Percentiles rank a stretch among this genome's conserved stretches.
These are phyloP conservation scores for Stylonectria norvegica DNA, from an alignment of 2,329 filamentous ascomycete species.

Conservation along the genomic window DNA sequence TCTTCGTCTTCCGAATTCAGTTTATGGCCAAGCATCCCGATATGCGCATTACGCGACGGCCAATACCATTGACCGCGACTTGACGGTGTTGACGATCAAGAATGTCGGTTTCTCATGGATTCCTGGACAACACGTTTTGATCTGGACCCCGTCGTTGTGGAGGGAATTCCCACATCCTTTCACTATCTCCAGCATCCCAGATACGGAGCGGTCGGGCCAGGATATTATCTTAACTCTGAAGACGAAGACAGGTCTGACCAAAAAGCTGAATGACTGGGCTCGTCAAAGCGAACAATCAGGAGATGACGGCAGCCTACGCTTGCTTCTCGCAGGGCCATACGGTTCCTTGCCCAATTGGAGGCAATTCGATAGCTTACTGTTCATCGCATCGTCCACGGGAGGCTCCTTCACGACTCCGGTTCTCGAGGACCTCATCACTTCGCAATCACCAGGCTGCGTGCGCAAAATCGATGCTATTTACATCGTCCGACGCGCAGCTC, in stretches of 20 bases:
- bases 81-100: slow-evolving; percentile 19
- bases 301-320: slow-evolving; percentile 11
- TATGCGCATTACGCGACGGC: slow-evolving; percentile 19
- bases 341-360: slow-evolving; percentile 21
- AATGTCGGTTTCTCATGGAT: slow-evolving; percentile 22
- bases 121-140: slow-evolving; percentile 25
- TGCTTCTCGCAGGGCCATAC: slow-evolving; percentile 24
- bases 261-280: slow-evolving; percentile 22
- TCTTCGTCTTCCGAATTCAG: slow-evolving; percentile 13
- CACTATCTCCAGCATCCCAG: slow-evolving; percentile 19
- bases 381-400: slow-evolving; percentile 22
- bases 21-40: slow-evolving; percentile 6
- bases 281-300: slow-evolving; percentile 12
- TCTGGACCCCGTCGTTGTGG: slow-evolving; percentile 24
- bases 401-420: slow-evolving; percentile 23
- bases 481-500: slow-evolving; percentile 18
- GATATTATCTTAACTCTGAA: slow-evolving; percentile 24
- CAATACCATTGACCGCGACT: slow-evolving; percentile 18
- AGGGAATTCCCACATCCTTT: slow-evolving; percentile 26
- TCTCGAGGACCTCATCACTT: slow-evolving; percentile 18
- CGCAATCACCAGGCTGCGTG: slow-evolving; percentile 19
- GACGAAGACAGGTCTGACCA: slow-evolving; percentile 23
- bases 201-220: slow-evolving; percentile 2
- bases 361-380: slow-evolving; percentile 22
- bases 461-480: slow-evolving; percentile 21